Evolutionary conservation across 306 rosid species (phyloP), one percentile per base, ranked within the genome.

Genomic region (Fragaria vesca): DNA sequence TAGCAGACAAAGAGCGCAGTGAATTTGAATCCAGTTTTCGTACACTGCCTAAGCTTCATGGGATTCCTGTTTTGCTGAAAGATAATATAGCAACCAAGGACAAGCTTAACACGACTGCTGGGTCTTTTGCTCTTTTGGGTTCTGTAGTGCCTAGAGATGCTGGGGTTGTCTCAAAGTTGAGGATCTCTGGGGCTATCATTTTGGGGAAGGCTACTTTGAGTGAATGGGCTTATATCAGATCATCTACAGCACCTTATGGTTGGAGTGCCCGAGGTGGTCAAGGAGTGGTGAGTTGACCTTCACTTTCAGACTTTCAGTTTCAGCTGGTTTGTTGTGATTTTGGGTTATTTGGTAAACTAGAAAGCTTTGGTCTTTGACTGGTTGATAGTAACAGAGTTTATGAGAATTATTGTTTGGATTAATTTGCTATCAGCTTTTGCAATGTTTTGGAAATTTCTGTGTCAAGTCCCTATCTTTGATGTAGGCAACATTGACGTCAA

Each of bases 11-110:
- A 18, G 18, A 88, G 88, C 40, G 80, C 88, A 69, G 94, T 88
- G 81, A 90, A 90, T 45, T 81, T 84, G 74, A 48, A 48, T 26
- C 61, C 4, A 48, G 57, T 51, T 8, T 9, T 12, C 24, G 57
- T 9, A 43, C 84, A 24, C 63, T 85, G 47, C 28, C 88, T 28
- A 18, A 26, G 12, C 54, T 92, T 48, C 91, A 92, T 76, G 97
- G 97, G 12, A 87, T 92, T 45, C 97, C 95, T 0, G 72, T 88
- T 70, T 77, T 90, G 80, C 12, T 92, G 9, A 92, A 92, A 79
- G 97, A 92, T 17, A 92, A 71, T 13, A 92, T 87, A 21, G 91
- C 90, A 17, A 92, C 89, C 18, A 90, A 88, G 79, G 97, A 92
- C 69, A 87, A 87, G 78, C 3, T 90, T 40, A 92, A 90, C 73